These are phyloP conservation scores for Porcisia deanei DNA, from an alignment of 208 protist species.

Conservation along the genomic window DNA sequence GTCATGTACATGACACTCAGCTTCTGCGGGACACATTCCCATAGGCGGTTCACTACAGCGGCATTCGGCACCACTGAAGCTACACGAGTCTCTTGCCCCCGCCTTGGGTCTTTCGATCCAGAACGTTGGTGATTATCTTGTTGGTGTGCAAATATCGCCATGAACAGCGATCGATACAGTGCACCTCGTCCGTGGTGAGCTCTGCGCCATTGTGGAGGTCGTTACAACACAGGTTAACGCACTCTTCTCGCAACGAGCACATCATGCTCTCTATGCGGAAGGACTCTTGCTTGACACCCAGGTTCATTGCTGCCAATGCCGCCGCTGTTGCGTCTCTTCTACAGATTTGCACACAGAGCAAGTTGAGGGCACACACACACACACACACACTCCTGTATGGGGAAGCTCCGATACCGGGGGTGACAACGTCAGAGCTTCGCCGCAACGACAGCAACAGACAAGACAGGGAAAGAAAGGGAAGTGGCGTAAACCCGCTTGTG, in stretches of 20 bases:
- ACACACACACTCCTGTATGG: conserved; percentile 10
- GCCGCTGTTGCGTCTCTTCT: not conserved
- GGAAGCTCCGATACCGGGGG: not conserved
- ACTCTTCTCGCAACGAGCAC: conserved; percentile 72
- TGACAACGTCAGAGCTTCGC: not conserved
- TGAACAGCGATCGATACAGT: conserved; percentile 84
- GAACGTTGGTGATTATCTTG: conserved; percentile 54
- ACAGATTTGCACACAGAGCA: not conserved
- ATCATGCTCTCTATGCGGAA: conserved; percentile 89
- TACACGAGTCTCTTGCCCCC: conserved; percentile 27
- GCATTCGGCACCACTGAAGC: too few species aligned
- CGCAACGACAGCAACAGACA: not conserved
- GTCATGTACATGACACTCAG: not conserved
- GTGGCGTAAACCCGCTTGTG: not conserved
- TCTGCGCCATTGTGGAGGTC: conserved; percentile 52
- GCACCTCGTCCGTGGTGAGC: conserved; percentile 74
- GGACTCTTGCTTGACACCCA: conserved; percentile 84
- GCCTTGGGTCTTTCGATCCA: conserved; percentile 47
- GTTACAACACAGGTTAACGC: conserved; percentile 86
- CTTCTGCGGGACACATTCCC: not conserved
- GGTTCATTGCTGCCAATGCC: conserved; percentile 47
- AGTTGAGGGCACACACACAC: not conserved
- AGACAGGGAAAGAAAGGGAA: not conserved
- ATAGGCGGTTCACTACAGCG: too few species aligned
- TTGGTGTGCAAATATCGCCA: conserved; percentile 81